Conservation (phyloP, 352 stramenopile genomes). For the Pythium pectinolyticum region DNA sequence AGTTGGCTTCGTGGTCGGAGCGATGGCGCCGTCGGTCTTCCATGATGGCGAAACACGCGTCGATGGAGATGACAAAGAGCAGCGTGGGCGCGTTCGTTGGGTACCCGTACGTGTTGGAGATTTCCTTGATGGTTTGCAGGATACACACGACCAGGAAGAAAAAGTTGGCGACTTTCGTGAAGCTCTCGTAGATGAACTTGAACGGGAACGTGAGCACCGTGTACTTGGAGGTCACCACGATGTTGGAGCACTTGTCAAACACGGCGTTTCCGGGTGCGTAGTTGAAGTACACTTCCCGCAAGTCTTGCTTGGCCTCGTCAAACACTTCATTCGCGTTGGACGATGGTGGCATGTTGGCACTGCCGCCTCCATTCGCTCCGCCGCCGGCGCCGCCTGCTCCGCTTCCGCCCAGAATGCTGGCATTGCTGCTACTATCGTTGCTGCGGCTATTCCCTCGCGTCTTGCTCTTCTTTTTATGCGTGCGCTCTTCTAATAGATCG, state of each 20-base stretch:
- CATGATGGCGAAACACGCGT: constrained; percentile 88
- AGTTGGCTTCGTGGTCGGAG: constrained; percentile 85
- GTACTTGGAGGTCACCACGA: constrained; percentile 92
- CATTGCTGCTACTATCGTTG: not conserved
- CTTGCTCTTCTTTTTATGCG: constrained; percentile 11
- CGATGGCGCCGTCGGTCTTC: constrained; percentile 80
- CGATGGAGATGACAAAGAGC: constrained; percentile 90
- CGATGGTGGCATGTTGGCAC: not conserved
- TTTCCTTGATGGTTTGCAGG: constrained; percentile 82
- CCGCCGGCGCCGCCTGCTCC: not conserved
- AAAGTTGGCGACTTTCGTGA: constrained; percentile 90
- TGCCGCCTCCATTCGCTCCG: not conserved
- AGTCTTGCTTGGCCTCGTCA: constrained; percentile 26
- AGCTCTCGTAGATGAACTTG: constrained; percentile 89
- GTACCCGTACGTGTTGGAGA: constrained; percentile 80
- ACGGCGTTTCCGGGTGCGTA: constrained; percentile 58
- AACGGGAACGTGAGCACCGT: constrained; percentile 82
- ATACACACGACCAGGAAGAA: constrained; percentile 93
- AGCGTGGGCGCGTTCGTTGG: constrained; percentile 80
- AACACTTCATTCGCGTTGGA: constrained; percentile 12
- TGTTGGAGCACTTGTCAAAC: constrained; percentile 76
- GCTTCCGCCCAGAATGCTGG: not conserved
- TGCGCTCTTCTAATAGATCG: constrained; percentile 22
- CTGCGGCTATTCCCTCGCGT: constrained; percentile 18
- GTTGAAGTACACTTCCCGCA: constrained; percentile 77